phyloP scores from a whole-genome alignment of 2,329 filamentous ascomycete species.

The Xylaria sp. region DNA sequence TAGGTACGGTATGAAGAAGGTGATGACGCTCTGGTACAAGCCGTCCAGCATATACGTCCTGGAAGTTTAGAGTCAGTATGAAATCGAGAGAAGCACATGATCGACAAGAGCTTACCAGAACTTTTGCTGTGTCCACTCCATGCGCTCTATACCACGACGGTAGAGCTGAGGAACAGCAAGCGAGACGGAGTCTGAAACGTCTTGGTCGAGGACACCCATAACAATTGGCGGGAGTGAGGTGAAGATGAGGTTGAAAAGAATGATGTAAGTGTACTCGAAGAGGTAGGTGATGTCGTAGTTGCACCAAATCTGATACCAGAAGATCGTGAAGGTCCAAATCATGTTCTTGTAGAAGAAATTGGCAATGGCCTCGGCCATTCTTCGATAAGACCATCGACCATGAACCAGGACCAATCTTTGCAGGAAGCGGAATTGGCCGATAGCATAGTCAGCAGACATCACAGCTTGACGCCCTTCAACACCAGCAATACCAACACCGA shows the following conservation, averaged over 20 bases:
- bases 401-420: constrained; percentile 82
- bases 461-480: constrained; percentile 87
- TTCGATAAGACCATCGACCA: constrained; percentile 92
- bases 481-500: constrained; percentile 93
- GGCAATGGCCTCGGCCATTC: constrained; percentile 85
- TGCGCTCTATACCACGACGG: constrained; percentile 86
- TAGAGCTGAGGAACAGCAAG: constrained; percentile 93
- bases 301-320: constrained; percentile 96
- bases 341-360: constrained; percentile 99
- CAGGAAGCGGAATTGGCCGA: constrained; percentile 88
- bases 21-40: constrained; percentile 87
- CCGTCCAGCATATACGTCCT: constrained; percentile 94
- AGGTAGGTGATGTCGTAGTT: constrained; percentile 96
- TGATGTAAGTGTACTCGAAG: constrained; percentile 96
- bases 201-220: constrained; percentile 95
- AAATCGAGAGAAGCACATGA: not conserved
- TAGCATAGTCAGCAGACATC: constrained; percentile 95
- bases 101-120: constrained; percentile 70
- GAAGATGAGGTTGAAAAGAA: constrained; percentile 94
- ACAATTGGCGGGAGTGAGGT: constrained; percentile 92
- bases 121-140: constrained; percentile 93
- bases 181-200: constrained; percentile 90
- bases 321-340: constrained; percentile 92
- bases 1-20: constrained; percentile 88
- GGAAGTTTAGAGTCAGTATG: constrained; percentile 18